These are phyloP conservation scores for Blastocystis sp. DNA, from an alignment of 352 stramenopile species.

Conservation along the genomic window DNA sequence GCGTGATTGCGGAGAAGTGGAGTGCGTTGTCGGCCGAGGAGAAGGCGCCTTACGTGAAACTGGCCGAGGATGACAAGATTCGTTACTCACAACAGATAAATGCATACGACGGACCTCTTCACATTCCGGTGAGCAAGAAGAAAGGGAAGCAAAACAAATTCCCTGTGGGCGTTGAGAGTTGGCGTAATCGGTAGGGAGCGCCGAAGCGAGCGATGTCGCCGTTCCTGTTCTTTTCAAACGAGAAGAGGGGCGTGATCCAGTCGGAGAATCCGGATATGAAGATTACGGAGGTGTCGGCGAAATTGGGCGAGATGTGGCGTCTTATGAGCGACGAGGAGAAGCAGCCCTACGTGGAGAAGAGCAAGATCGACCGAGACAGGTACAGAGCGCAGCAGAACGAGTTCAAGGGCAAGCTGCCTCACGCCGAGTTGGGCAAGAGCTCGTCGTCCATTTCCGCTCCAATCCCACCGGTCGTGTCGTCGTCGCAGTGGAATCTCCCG, in stretches of 20 bases:
- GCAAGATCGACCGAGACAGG: slow-evolving; percentile 32
- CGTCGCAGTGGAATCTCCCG: slow-evolving; percentile 46
- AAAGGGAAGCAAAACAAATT: slow-evolving; percentile 88
- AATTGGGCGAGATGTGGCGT: slow-evolving; percentile 88
- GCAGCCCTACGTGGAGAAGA: slow-evolving; percentile 84
- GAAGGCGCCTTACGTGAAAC: slow-evolving; percentile 88
- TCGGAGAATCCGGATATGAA: slow-evolving; percentile 89
- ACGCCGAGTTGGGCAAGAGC: neutral
- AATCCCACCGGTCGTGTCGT: slow-evolving; percentile 8
- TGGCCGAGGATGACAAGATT: slow-evolving; percentile 89
- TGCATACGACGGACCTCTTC: slow-evolving; percentile 85
- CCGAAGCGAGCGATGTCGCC: slow-evolving; percentile 90
- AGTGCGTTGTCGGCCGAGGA: slow-evolving; percentile 86
- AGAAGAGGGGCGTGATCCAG: slow-evolving; percentile 87
- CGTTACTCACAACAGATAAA: slow-evolving; percentile 89
- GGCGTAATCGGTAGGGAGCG: slow-evolving; percentile 78
- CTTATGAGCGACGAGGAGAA: slow-evolving; percentile 89
- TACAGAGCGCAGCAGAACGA: slow-evolving; percentile 56
- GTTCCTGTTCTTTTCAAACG: slow-evolving; percentile 91
- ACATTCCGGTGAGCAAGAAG: slow-evolving; percentile 88
- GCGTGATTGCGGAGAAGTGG: slow-evolving; percentile 87
- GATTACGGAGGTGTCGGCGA: slow-evolving; percentile 92
- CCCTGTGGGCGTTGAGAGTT: neutral
- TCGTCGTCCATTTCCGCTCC: neutral
- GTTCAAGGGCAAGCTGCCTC: slow-evolving; percentile 28